These are phyloP conservation scores for Podaxis sp. DNA, from an alignment of 768 basidiomycete genomes.

Conservation along the genomic window DNA sequence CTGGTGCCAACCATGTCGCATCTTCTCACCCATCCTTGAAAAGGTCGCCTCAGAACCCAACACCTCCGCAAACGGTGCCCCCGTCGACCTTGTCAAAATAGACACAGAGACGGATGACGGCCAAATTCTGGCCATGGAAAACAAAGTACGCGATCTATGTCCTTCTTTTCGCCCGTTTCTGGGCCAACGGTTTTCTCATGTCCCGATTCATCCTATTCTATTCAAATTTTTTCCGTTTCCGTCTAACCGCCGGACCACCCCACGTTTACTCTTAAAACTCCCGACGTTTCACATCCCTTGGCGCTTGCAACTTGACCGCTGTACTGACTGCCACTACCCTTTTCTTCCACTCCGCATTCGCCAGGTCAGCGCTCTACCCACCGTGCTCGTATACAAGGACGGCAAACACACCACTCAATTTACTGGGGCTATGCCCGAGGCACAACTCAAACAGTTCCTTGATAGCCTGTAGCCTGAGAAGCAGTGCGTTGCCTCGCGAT, in stretches of 20 bases:
- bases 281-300: constrained; percentile 4
- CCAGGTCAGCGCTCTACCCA: constrained; percentile 75
- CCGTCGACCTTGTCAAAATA: constrained; percentile 72
- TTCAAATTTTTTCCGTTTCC: neutral
- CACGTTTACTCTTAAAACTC: neutral
- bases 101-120: constrained; percentile 60
- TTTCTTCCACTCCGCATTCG: neutral
- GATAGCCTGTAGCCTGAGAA: constrained; percentile 16
- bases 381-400: constrained; percentile 73
- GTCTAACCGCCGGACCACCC: neutral
- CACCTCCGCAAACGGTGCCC: constrained; percentile 50
- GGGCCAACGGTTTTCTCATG: constrained; percentile 4
- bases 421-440: constrained; percentile 53
- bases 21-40: constrained; percentile 68
- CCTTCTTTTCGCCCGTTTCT: neutral
- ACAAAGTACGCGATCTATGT: constrained; percentile 35
- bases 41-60: constrained; percentile 46
- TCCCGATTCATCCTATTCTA: neutral
- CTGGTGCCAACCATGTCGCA: constrained; percentile 79
- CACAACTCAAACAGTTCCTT: constrained; percentile 44
- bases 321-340: no score
- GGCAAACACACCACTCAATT: constrained; percentile 61
- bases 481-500: neutral
- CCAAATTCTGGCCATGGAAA: constrained; percentile 45
- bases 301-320: neutral